Evolutionary conservation across 108 stramenopile species (phyloP).

Genomic region (Phaeodactylum tricornutum): DNA sequence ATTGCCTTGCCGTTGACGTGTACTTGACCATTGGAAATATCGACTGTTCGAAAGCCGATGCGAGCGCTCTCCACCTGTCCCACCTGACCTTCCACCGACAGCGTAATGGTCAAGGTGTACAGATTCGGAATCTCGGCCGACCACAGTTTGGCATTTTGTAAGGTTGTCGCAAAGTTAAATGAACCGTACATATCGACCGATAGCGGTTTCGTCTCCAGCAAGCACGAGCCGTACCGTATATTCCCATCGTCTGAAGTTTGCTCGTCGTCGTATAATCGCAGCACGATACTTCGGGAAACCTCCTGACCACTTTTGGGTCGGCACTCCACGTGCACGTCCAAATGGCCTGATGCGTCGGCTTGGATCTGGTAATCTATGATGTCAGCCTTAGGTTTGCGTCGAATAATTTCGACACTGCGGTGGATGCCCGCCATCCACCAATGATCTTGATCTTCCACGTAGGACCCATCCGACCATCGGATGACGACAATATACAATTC

Average conservation of each 20-base stretch:
- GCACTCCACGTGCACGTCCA: background rate
- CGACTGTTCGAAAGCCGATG: slow-evolving; percentile 72
- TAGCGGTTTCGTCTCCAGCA: too few species aligned
- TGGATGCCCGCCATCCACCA: slow-evolving; percentile 95
- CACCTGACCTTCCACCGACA: slow-evolving; percentile 2
- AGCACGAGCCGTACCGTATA: slow-evolving; percentile 21
- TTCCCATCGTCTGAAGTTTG: slow-evolving; percentile 30
- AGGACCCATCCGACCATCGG: slow-evolving; percentile 82
- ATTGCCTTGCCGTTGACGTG: slow-evolving; percentile 42
- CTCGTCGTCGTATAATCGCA: slow-evolving; percentile 43
- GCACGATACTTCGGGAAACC: too few species aligned
- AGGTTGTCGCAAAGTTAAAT: slow-evolving; percentile 8
- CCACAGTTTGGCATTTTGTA: slow-evolving; percentile 35
- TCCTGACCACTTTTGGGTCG: background rate
- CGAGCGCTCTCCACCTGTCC: slow-evolving; percentile 65
- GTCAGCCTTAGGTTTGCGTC: slow-evolving; percentile 30
- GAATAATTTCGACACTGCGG: slow-evolving; percentile 80
- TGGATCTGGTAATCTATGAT: slow-evolving; percentile 68
- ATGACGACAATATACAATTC: slow-evolving; percentile 50
- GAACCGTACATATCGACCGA: too few species aligned
- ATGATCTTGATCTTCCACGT: slow-evolving; percentile 93
- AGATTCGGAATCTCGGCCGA: slow-evolving; percentile 71
- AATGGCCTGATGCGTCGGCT: slow-evolving; percentile 25
- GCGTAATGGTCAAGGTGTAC: slow-evolving; percentile 60
- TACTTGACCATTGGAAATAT: slow-evolving; percentile 34